Evolutionary conservation across 179 eudicot genomes (phyloP).

Genomic region (Corrigiola litoralis): DNA sequence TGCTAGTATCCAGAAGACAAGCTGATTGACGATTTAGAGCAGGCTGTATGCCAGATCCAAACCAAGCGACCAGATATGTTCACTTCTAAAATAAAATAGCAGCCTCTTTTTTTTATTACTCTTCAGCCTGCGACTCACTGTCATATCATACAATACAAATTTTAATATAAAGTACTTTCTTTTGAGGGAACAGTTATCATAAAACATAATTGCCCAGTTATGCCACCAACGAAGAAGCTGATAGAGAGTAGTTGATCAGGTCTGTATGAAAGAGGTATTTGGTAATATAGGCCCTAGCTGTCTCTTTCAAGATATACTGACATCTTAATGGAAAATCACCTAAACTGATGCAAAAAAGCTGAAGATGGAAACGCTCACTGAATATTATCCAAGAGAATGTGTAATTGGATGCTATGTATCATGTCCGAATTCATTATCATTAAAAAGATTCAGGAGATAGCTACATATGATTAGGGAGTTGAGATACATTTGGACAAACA

Average conservation of each 20-base stretch:
- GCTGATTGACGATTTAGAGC: neutral
- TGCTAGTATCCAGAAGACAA: neutral
- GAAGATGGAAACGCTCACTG: too few species aligned
- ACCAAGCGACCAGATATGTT: neutral
- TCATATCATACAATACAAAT: neutral
- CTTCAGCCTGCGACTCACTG: neutral
- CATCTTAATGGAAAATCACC: neutral
- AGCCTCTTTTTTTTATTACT: neutral
- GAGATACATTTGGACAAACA: too few species aligned
- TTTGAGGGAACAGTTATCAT: neutral
- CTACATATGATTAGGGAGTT: too few species aligned
- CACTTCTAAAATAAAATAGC: neutral
- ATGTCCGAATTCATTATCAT: too few species aligned
- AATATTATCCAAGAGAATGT: too few species aligned
- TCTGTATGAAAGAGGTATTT: too few species aligned
- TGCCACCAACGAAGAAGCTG: neutral
- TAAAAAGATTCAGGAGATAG: too few species aligned
- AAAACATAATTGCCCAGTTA: neutral
- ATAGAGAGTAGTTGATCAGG: too few species aligned
- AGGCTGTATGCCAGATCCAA: neutral
- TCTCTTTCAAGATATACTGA: neutral
- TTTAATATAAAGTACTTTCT: too few species aligned
- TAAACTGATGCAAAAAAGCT: neutral
- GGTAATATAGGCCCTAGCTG: neutral
- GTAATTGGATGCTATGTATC: too few species aligned